Percentiles rank a stretch among this genome's conserved stretches.
phyloP scores from a whole-genome alignment of 768 basidiomycete species.

The Dendrothele bispora region DNA sequence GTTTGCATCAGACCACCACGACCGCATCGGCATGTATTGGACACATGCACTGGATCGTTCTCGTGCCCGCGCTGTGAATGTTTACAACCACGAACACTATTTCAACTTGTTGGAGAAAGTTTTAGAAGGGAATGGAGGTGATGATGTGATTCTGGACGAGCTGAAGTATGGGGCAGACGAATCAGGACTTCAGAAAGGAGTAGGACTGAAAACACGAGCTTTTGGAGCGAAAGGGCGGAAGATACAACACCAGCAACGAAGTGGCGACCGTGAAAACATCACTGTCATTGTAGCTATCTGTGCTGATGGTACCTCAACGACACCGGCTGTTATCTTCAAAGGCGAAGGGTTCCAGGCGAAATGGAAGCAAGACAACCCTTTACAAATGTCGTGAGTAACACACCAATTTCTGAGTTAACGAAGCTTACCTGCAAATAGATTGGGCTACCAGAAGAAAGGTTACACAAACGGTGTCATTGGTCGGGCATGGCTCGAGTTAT shows the following conservation, averaged over 20 bases:
- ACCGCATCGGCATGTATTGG: conserved; percentile 18
- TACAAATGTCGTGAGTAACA: background rate
- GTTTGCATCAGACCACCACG: conserved; percentile 1
- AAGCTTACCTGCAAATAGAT: too few relatives aligned
- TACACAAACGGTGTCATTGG: conserved; percentile 26
- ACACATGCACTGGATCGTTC: conserved; percentile 19
- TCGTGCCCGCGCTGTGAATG: conserved; percentile 27
- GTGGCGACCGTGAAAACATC: conserved; percentile 35
- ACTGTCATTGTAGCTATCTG: conserved; percentile 43
- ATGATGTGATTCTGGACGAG: background rate
- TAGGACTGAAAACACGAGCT: conserved; percentile 11
- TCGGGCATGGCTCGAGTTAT: conserved; percentile 20
- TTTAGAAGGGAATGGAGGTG: conserved; percentile 4
- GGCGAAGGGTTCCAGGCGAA: conserved; percentile 24
- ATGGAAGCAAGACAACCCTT: conserved; percentile 29
- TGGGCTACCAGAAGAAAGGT: conserved; percentile 10
- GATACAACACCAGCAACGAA: conserved; percentile 32
- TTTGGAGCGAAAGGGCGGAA: conserved; percentile 18
- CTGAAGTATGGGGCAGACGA: conserved; percentile 3
- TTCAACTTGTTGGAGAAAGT: conserved; percentile 20
- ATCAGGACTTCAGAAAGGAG: background rate
- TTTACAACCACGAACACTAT: conserved; percentile 21
- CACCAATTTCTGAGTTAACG: too few relatives aligned
- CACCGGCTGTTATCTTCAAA: conserved; percentile 33
- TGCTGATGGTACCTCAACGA: conserved; percentile 29